A percentile compares a stretch with the other conserved stretches of the same genome.
Evolutionary conservation across 352 stramenopile species (phyloP).

Genomic region (Globisporangium yorkense): DNA sequence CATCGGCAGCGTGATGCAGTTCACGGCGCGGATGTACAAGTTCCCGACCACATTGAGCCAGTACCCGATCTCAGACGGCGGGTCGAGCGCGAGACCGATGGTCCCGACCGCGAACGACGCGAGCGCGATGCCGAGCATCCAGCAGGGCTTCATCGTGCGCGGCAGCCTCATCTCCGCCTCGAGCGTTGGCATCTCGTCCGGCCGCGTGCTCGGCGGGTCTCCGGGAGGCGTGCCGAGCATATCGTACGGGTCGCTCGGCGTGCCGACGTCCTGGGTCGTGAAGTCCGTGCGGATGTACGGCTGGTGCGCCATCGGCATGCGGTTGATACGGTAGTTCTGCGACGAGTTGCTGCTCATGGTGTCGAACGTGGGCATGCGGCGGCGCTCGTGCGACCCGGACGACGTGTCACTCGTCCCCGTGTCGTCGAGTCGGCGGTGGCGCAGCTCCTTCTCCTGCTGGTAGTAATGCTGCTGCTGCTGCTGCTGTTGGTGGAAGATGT

Average conservation of each 20-base stretch:
- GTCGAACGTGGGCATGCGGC: conserved; percentile 9
- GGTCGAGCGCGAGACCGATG: conserved; percentile 23
- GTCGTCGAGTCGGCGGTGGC: neutral
- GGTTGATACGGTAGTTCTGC: conserved; percentile 7
- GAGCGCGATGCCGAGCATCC: conserved; percentile 31
- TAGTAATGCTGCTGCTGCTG: neutral
- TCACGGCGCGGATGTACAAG: conserved; percentile 53
- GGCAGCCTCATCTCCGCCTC: conserved; percentile 16
- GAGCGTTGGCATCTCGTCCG: conserved; percentile 16
- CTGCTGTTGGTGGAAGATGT: neutral
- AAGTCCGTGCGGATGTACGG: conserved; percentile 45
- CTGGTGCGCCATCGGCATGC: conserved; percentile 18
- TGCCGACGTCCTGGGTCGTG: conserved; percentile 20
- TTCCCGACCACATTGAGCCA: conserved; percentile 50
- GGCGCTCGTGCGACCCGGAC: conserved; percentile 5
- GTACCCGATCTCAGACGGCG: conserved; percentile 26
- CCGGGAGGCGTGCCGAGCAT: conserved; percentile 44
- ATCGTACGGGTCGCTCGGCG: conserved; percentile 40
- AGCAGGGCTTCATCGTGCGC: conserved; percentile 35
- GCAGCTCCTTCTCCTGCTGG: neutral
- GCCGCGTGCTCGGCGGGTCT: conserved; percentile 27
- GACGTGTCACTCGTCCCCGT: conserved; percentile 5
- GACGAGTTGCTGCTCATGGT: conserved; percentile 11
- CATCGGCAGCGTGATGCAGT: conserved; percentile 53
- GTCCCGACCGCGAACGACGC: conserved; percentile 34